Evolutionary conservation across 176 grass and related monocot species (phyloP), one percentile per base, ranked within the genome.

Genomic region (Metroxylon sagu): DNA sequence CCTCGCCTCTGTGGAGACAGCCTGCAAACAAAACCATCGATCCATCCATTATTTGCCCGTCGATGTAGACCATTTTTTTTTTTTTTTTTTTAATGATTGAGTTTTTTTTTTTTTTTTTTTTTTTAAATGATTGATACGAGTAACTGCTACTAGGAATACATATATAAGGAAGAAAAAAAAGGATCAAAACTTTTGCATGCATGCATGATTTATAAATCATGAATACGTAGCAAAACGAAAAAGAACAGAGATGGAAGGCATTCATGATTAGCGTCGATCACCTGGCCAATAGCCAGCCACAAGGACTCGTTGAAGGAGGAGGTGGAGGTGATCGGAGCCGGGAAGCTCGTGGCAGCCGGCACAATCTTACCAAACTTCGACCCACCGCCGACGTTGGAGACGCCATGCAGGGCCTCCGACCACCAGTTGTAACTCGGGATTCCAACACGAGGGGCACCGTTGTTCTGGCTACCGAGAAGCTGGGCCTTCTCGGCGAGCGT

Each of bases 1-100:
- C 27, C 70, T 29, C 4, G 70, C 70, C 16, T 72, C 70, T 1
- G 17, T 62, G 4, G 70, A 61, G n/a, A 72, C 50, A n/a, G 25
- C 59, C 70, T 72, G n/a, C 18, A 62, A 23, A n/a, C 12, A 59
- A 39, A 39, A 39, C 7, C 10, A 39, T 12, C 0, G 6, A 39
- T 39, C 31, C 1, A 39, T 35, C 31, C 10, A 39, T 8, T 39
- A 39, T 31, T 12, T 10, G 31, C 7, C 31, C 6, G 10, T 12
- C 10, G 7, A 39, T 39, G 31, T 39, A 39, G 31, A 6, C 1
- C 1, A 1, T 5, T 31, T 31, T 31, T 31, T 31, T 31, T 29
- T 29, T 29, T 29, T 29, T 29, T 31, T 30, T 4, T 4, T 30
- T 8, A 35, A 7, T 7, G 8, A 35, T 7, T 35, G 5, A 7